These are phyloP conservation scores for Setaria italica DNA, from an alignment of 202 grass and related monocot species.

Conservation along the genomic window DNA sequence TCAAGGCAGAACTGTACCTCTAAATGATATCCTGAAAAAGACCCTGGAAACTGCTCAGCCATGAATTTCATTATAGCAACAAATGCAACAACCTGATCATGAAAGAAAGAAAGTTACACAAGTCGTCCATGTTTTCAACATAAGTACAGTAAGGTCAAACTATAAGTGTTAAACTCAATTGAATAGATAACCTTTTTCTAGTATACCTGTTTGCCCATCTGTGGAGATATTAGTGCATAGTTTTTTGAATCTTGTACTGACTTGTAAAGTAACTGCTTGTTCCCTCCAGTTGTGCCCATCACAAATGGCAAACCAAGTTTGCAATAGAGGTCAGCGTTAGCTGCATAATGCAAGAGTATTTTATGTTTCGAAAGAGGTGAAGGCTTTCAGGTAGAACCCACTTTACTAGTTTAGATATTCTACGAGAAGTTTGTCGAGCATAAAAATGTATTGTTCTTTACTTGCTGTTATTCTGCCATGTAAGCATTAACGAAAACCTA, in stretches of 20 bases:
- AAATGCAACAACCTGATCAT: slow-evolving; percentile 79
- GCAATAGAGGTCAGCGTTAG: slow-evolving; percentile 89
- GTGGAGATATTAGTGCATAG: slow-evolving; percentile 89
- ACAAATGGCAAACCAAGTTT: slow-evolving; percentile 87
- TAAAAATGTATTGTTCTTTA: not conserved
- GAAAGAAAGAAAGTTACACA: slow-evolving; percentile 9
- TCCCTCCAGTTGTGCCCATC: slow-evolving; percentile 90
- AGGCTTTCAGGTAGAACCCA: slow-evolving; percentile 31
- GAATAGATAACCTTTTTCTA: not conserved
- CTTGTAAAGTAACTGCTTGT: slow-evolving; percentile 66
- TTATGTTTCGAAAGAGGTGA: slow-evolving; percentile 28
- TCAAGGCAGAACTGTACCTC: slow-evolving; percentile 58
- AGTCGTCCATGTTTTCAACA: slow-evolving; percentile 20
- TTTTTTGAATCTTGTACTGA: slow-evolving; percentile 76
- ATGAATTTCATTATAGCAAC: slow-evolving; percentile 80
- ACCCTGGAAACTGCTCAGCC: slow-evolving; percentile 78
- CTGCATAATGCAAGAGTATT: slow-evolving; percentile 50
- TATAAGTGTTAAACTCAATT: not conserved
- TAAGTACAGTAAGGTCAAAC: slow-evolving; percentile 1
- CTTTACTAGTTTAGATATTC: slow-evolving; percentile 27
- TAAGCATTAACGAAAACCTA: slow-evolving; percentile 9
- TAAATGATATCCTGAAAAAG: slow-evolving; percentile 76
- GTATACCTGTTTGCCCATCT: slow-evolving; percentile 89
- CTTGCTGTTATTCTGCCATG: not conserved
- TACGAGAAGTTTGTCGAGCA: not conserved